phyloP scores from a whole-genome alignment of 2,329 filamentous ascomycete genomes.

The Sarocladium strictum region DNA sequence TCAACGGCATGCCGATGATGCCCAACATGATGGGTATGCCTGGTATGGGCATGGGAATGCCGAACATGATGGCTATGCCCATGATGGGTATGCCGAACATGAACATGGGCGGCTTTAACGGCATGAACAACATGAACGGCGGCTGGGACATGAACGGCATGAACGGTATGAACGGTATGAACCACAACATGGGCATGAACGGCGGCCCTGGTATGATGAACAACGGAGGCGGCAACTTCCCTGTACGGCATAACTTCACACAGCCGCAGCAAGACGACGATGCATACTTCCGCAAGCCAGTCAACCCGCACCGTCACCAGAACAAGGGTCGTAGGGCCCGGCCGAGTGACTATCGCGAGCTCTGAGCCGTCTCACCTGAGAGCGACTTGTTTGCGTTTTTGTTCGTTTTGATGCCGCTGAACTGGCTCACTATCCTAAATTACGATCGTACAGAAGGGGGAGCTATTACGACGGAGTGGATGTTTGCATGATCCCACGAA shows the following conservation, averaged over 20 bases:
- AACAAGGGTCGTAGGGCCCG: constrained; percentile 73
- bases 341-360: constrained; percentile 85
- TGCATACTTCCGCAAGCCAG: constrained; percentile 90
- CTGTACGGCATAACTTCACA: constrained; percentile 29
- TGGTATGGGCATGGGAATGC: constrained; percentile 26
- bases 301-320: constrained; percentile 88
- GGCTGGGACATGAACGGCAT: constrained; percentile 34
- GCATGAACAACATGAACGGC: constrained; percentile 26
- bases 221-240: constrained; percentile 32
- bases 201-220: constrained; percentile 17
- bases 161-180: constrained; percentile 36
- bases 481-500: neutral
- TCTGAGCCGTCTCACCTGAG: too few species aligned
- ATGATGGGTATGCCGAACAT: constrained; percentile 23
- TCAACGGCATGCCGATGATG: constrained; percentile 28
- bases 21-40: constrained; percentile 35
- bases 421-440: too few species aligned
- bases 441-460: neutral
- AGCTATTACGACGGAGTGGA: neutral
- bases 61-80: constrained; percentile 18
- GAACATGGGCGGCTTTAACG: constrained; percentile 14
- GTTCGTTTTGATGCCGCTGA: too few species aligned
- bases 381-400: too few species aligned
- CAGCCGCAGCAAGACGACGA: constrained; percentile 69
- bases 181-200: constrained; percentile 23